These are phyloP conservation scores for Buxus sempervirens DNA, from an alignment of 164 flowering plant species.

Conservation along the genomic window DNA sequence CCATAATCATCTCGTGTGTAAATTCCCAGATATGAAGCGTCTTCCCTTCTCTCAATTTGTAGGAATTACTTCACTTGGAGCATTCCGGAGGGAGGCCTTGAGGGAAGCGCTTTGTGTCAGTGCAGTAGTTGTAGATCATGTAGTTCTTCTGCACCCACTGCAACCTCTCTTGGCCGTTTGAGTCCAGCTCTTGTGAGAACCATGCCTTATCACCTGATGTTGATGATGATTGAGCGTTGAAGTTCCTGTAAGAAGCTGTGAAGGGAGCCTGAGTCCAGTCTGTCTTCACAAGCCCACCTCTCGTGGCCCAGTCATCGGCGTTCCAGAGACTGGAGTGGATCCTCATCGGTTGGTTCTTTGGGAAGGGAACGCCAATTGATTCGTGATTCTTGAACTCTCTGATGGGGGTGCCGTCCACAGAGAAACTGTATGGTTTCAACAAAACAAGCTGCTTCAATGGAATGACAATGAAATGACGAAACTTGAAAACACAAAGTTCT, in stretches of 20 bases:
- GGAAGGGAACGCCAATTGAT: slow-evolving; percentile 39
- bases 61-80: no score
- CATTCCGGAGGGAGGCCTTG: slow-evolving; percentile 29
- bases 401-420: slow-evolving; percentile 40
- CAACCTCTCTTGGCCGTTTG: slow-evolving; percentile 11
- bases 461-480: background rate
- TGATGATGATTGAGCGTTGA: slow-evolving; percentile 10
- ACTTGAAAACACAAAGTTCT: no score
- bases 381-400: slow-evolving; percentile 53
- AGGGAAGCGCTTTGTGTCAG: slow-evolving; percentile 24
- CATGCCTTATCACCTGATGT: background rate
- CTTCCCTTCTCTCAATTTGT: no score
- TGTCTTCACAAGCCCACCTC: slow-evolving; percentile 41
- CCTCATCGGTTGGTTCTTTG: slow-evolving; percentile 35
- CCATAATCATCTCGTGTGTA: no score
- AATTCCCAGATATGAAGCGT: no score
- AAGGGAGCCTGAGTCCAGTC: slow-evolving; percentile 42
- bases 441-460: background rate
- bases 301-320: slow-evolving; percentile 43
- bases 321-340: slow-evolving; percentile 36
- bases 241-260: slow-evolving; percentile 37
- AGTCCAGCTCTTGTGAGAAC: slow-evolving; percentile 19
- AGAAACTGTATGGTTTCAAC: slow-evolving; percentile 26
- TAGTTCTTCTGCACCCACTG: slow-evolving; percentile 28
- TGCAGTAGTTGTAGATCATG: slow-evolving; percentile 38